A percentile compares a stretch with the other conserved stretches of the same genome.
phyloP scores from a whole-genome alignment of 352 stramenopile genomes.

The Pseudoperonospora humuli region DNA sequence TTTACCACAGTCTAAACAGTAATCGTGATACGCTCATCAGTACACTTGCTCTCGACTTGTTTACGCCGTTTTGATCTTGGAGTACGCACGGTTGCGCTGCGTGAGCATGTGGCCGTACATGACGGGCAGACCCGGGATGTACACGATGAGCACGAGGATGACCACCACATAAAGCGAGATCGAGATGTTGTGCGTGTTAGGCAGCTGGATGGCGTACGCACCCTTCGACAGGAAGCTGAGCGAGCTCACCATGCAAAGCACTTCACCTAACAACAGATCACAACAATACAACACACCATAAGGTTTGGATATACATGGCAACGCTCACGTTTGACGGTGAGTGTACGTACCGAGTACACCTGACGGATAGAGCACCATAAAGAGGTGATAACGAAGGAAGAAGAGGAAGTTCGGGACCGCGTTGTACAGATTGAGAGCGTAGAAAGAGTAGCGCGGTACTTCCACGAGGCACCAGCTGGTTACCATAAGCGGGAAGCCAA shows the following conservation, averaged over 20 bases:
- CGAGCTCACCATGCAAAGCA: slow-evolving; percentile 69
- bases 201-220: slow-evolving; percentile 61
- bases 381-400: slow-evolving; percentile 97
- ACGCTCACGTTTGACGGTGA: no score
- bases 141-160: slow-evolving; percentile 58
- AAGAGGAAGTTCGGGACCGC: slow-evolving; percentile 93
- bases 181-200: slow-evolving; percentile 71
- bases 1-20: slow-evolving; percentile 14
- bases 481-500: slow-evolving; percentile 85
- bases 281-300: slow-evolving; percentile 7
- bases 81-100: slow-evolving; percentile 77
- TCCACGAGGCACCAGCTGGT: slow-evolving; percentile 84
- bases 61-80: slow-evolving; percentile 68
- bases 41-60: not conserved
- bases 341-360: slow-evolving; percentile 89
- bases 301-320: slow-evolving; percentile 9
- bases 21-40: not conserved
- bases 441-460: slow-evolving; percentile 97
- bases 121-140: slow-evolving; percentile 67
- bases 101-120: slow-evolving; percentile 86
- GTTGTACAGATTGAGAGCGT: slow-evolving; percentile 91
- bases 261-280: slow-evolving; percentile 36
- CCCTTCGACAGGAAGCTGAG: slow-evolving; percentile 47
- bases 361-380: slow-evolving; percentile 97
- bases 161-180: slow-evolving; percentile 70